Evolutionary conservation across 1,284 basidiomycete genomes (phyloP), one percentile per base, ranked within the genome.

Genomic region (Papiliotrema laurentii): DNA sequence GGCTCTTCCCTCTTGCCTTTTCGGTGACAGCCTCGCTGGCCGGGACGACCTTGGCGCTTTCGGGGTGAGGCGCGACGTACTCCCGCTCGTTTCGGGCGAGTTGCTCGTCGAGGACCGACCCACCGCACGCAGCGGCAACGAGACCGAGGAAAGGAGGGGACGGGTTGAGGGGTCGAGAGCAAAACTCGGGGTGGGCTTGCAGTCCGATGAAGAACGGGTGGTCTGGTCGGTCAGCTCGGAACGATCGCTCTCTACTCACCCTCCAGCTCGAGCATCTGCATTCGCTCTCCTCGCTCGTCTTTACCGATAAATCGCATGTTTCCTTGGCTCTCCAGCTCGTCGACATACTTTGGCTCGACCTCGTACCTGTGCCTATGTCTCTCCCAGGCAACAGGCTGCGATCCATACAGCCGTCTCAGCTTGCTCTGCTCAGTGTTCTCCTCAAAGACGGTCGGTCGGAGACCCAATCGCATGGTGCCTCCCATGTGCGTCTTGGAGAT

Each of bases 141-240:
- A 99, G 87, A 14, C 96, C 96, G 31, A 99, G 84, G 84, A 97
- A 98, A 0, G 92, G 87, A 3, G 94, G 94, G 0, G 91, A 96
- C 0, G 94, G 96, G 77, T 99, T 98, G 45, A 99, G 79, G 2
- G 94, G 94, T n/a, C 94, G 85, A 19, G 94, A 94, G 77, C 93
- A 97, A 77, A 99, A 94, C 73, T 99, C 94, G 3, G 94, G 94
- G 68, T 99, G 94, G 0, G 96, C 91, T 77, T 99, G 94, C 50
- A 98, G 79, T 37, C 84, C 96, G 49, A 97, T 79, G 73, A 94
- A 98, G 80, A 84, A 99, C 1, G 91, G 90, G 75, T 99, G 94
- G 66, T 89, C 90, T 89, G 61, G 11, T 19, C n/a, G 39, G 38
- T 34, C 38, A 40, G 24, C 30, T 39, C 13, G 43, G 38, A 18